Conservation (phyloP, 371 early-diverging fungal genomes). For the Actinomucor elegans region DNA sequence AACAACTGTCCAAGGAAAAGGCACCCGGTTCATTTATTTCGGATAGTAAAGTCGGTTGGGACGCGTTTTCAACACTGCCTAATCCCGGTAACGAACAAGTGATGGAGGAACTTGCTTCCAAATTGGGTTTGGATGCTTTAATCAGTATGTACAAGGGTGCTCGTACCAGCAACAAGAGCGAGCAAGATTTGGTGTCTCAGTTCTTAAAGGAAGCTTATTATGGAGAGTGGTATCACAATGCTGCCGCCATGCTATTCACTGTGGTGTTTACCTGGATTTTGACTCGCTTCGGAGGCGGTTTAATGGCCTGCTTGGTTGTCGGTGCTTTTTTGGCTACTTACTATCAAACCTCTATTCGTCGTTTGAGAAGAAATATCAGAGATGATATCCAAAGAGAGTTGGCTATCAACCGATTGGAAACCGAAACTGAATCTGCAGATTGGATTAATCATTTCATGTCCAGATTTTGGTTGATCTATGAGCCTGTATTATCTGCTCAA, state of each 20-base stretch:
- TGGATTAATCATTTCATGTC: constrained; percentile 95
- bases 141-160: constrained; percentile 20
- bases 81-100: constrained; percentile 34
- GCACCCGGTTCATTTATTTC: constrained; percentile 15
- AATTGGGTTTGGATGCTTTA: constrained; percentile 19
- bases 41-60: constrained; percentile 31
- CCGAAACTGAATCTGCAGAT: constrained; percentile 84
- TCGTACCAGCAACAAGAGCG: constrained; percentile 3
- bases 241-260: constrained; percentile 32
- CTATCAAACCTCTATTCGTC: constrained; percentile 75
- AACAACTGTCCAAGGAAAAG: not conserved
- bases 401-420: constrained; percentile 51
- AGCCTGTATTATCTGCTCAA: constrained; percentile 86
- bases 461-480: constrained; percentile 94
- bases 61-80: constrained; percentile 33
- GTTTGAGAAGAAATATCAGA: constrained; percentile 68
- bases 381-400: constrained; percentile 75
- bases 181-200: constrained; percentile 25
- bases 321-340: constrained; percentile 64
- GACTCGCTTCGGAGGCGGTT: constrained; percentile 33
- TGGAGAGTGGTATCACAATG: constrained; percentile 42
- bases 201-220: constrained; percentile 38
- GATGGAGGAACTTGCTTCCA: constrained; percentile 8
- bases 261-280: constrained; percentile 37
- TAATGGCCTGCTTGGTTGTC: constrained; percentile 41